Base-by-base conservation (phyloP, 148 eudicot genomes). In the Cornus florida region DNA sequence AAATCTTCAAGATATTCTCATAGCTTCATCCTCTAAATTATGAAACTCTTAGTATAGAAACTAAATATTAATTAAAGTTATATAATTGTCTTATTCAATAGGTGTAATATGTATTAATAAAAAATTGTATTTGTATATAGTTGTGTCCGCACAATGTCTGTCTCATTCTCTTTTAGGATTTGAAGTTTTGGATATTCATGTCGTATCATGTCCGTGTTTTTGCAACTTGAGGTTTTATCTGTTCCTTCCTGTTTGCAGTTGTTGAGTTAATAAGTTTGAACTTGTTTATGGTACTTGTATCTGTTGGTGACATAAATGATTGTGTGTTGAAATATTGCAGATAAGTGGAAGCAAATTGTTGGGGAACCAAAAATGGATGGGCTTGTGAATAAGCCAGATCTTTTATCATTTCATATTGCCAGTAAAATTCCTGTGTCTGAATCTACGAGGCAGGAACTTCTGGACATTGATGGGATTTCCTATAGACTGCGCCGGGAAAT, bases 361-460 rank as follows among this genome's bases (percentile, higher is more conserved):
- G 91, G 94, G 50, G 76, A 86, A 65, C 95, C 98, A 68, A 90
- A 75, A 84, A 90, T 96, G 95, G 95, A 93, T 79, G 84, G 85
- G 67, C 78, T 87, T 72, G 87, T 89, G 60, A 87, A 80, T 82
- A 89, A 92, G 48, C 99, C 99, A 6, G 94, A 86, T 73, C 84
- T 88, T 74, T 85, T 96, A 70, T 96, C 99, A 7, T 96, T 93
- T 83, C 83, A 91, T 74, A 84, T 96, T 77, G 99, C 92, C 71
- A 93, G 98, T 87, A 96, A 91, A 87, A 88, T 93, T 83, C 98
- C 98, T 46, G 88, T 92, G 62, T 96, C 98, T 33, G 99, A 88
- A 81, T 87, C 94, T 69, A 83, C 88, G n/a, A 93, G 97, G 86
- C 99, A 93, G 82, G 99, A 96, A 86, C 95, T 96, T 68, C 86